Base-by-base conservation (phyloP, 768 basidiomycete species). In the Agaricus blazei region DNA sequence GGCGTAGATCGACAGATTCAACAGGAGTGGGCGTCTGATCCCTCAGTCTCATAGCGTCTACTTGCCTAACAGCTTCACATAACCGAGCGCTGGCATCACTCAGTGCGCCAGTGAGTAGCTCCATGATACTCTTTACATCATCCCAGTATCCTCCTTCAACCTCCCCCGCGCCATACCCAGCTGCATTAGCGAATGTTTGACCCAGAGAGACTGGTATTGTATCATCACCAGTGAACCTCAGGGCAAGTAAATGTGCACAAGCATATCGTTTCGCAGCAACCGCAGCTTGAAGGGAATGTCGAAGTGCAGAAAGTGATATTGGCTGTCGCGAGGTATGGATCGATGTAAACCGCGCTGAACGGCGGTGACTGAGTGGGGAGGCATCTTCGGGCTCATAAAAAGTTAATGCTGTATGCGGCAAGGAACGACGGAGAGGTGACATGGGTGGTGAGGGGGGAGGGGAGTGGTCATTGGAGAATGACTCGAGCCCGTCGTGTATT, bases 131-230 rank as follows among this genome's bases (percentile, higher is more conserved):
- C 12, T 86, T 78, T 28, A 89, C 89, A 61, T 92, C 85, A 61
- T 92, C 90, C 90, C 90, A 93, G 61, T 93, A 93, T 4, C 76
- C 73, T 49, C 85, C 84, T 59, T 89, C 87, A 34, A 85, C 87
- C 42, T 60, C 52, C 37, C 12, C 14, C 6, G n/a, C 28, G 2
- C 24, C 24, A 38, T 24, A 27, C 3, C 14, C 24, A 28, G 27
- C 15, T 12, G 48, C 31, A 23, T 23, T 36, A 19, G 31, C 48
- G n/a, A 31, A 49, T 19, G 19, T 23, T 24, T 38, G 45, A n/a
- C 12, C 15, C 28, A 34, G 42, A 19, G 51, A 8, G 28, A 27
- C 31, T 12, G 51, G 12, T 42, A 14, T 19, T 26, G 45, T 11
- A 64, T 52, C 52, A 41, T 58, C 59, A n/a, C 58, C 60, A 26